A percentile compares a stretch with the other conserved stretches of the same genome.
Evolutionary conservation across 768 basidiomycete genomes (phyloP).

Genomic region (Russula dissimulans): DNA sequence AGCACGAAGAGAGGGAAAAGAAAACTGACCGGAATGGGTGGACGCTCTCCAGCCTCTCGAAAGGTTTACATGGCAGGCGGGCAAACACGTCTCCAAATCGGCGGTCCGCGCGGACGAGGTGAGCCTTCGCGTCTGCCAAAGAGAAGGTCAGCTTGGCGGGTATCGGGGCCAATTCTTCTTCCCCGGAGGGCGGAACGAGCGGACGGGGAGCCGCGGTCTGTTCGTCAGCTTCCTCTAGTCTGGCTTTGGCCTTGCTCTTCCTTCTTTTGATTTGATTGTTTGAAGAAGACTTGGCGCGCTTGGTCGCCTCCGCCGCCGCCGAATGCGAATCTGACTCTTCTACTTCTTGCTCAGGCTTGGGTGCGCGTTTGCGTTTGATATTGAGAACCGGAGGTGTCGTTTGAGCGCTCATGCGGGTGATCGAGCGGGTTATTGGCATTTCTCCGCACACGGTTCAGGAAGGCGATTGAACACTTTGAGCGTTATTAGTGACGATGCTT

Average conservation of each 20-base stretch:
- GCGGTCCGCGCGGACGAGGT: conserved; percentile 55
- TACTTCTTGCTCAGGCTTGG: not conserved
- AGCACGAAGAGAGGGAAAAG: not conserved
- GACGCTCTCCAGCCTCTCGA: conserved; percentile 60
- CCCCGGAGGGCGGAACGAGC: not conserved
- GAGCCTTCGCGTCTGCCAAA: conserved; percentile 65
- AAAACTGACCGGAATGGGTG: conserved; percentile 66
- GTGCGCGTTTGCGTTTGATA: not conserved
- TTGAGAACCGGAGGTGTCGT: not conserved
- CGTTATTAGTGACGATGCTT: too few species aligned
- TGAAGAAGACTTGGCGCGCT: conserved; percentile 1
- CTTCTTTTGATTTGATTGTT: not conserved
- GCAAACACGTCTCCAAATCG: conserved; percentile 66
- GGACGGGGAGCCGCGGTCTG: not conserved
- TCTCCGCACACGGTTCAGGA: not conserved
- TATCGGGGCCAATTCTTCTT: conserved; percentile 31
- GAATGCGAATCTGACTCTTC: not conserved
- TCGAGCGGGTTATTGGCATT: conserved; percentile 24
- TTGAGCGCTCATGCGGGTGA: conserved; percentile 10
- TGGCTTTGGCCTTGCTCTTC: not conserved
- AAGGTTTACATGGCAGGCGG: conserved; percentile 64
- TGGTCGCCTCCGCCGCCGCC: not conserved
- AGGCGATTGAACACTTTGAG: too few species aligned
- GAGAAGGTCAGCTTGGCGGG: conserved; percentile 68
- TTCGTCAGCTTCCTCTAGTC: not conserved